Conservation (phyloP, 441 rosid genomes). For the Eruca vesicaria region DNA sequence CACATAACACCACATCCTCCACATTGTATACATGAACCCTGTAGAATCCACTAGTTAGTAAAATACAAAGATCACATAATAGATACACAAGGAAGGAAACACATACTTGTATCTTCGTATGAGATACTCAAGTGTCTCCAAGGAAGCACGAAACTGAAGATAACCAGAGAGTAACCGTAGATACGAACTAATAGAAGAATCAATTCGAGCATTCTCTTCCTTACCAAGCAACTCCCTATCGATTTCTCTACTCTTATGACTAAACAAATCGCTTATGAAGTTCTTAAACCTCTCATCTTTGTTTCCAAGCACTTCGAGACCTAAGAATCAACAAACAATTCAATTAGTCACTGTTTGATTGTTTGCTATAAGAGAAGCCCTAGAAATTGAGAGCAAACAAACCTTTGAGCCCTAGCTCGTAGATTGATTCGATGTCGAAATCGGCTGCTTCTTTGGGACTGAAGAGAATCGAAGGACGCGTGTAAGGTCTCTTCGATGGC, state of each 20-base stretch:
- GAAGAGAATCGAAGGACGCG: conserved; percentile 41
- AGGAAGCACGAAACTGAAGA: conserved; percentile 67
- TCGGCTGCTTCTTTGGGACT: conserved; percentile 51
- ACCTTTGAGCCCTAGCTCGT: conserved; percentile 71
- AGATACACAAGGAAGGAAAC: not conserved
- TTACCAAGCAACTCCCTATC: conserved; percentile 74
- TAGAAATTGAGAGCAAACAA: conserved; percentile 23
- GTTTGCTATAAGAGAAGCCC: not conserved
- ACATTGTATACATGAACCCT: conserved; percentile 82
- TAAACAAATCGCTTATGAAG: conserved; percentile 67
- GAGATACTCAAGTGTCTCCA: conserved; percentile 87
- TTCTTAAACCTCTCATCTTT: conserved; percentile 71
- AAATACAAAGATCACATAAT: not conserved
- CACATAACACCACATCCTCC: conserved; percentile 82
- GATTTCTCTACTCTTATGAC: conserved; percentile 73
- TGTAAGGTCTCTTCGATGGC: conserved; percentile 35
- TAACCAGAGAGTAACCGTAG: conserved; percentile 71
- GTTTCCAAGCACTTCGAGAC: conserved; percentile 69
- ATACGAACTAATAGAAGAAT: conserved; percentile 57
- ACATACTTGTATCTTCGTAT: conserved; percentile 89
- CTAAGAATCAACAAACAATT: conserved; percentile 36
- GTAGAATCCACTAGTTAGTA: conserved; percentile 26
- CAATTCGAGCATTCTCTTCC: conserved; percentile 65
- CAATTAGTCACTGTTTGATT: not conserved
- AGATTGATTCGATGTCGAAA: conserved; percentile 68